Evolutionary conservation across 805 yeast species (phyloP).

Genomic region (Ogataea trehaloabstinens): DNA sequence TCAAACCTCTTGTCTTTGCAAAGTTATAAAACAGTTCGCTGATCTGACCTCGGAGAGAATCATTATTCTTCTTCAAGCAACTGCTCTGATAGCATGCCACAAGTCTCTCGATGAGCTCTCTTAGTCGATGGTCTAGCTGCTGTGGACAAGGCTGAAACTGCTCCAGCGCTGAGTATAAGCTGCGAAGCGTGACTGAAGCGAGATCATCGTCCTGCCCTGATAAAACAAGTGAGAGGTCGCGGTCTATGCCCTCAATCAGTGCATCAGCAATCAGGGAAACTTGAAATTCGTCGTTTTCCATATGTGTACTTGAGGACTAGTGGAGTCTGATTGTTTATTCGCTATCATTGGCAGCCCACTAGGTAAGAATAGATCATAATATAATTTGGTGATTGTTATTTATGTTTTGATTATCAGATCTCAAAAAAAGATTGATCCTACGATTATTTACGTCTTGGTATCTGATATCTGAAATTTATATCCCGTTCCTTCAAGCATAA

Average conservation of each 20-base stretch:
- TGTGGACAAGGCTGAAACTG: slow-evolving; percentile 57
- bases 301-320: too few relatives aligned
- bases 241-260: slow-evolving; percentile 17
- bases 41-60: slow-evolving; percentile 9
- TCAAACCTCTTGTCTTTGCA: slow-evolving; percentile 64
- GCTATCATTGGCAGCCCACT: too few relatives aligned
- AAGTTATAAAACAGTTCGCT: slow-evolving; percentile 52
- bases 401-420: too few relatives aligned
- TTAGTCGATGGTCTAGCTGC: slow-evolving; percentile 43
- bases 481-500: too few relatives aligned
- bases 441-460: too few relatives aligned
- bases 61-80: slow-evolving; percentile 3
- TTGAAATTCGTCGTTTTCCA: slow-evolving; percentile 33
- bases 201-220: slow-evolving; percentile 1
- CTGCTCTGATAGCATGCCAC: slow-evolving; percentile 24
- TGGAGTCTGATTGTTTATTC: background rate
- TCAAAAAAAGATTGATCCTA: too few relatives aligned
- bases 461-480: too few relatives aligned
- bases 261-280: slow-evolving; percentile 28
- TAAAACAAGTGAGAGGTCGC: slow-evolving; percentile 7
- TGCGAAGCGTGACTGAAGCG: background rate
- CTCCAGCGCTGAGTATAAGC: slow-evolving; percentile 32
- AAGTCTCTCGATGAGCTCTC: slow-evolving; percentile 31
- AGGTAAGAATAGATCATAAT: too few relatives aligned
- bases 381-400: too few relatives aligned